Evolutionary conservation across 306 rosid genomes (phyloP).

Genomic region (Cajanus cajan): DNA sequence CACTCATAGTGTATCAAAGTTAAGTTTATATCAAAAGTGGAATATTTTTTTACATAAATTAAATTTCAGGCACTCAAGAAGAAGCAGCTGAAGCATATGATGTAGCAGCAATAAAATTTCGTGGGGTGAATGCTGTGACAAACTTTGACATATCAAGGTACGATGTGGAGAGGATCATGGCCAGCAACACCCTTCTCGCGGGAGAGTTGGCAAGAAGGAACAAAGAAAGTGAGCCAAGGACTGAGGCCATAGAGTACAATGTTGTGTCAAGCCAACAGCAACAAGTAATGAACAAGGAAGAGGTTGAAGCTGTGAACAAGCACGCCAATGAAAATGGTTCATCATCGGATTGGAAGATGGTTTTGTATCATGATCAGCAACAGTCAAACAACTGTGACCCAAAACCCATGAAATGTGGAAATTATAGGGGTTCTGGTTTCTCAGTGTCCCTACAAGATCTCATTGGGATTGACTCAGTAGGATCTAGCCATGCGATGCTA

Average conservation of each 20-base stretch:
- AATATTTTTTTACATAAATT: background rate
- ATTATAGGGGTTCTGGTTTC: slow-evolving; percentile 34
- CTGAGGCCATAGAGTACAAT: slow-evolving; percentile 37
- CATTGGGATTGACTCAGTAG: slow-evolving; percentile 57
- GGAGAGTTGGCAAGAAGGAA: slow-evolving; percentile 68
- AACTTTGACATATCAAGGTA: slow-evolving; percentile 78
- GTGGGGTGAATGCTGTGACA: slow-evolving; percentile 80
- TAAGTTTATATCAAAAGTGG: background rate
- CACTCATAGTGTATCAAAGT: background rate
- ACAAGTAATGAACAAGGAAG: slow-evolving; percentile 28
- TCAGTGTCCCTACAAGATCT: slow-evolving; percentile 64
- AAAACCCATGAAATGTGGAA: slow-evolving; percentile 35
- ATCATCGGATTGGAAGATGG: slow-evolving; percentile 51
- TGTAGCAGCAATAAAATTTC: slow-evolving; percentile 86
- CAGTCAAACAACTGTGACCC: slow-evolving; percentile 38
- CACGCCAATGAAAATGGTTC: slow-evolving; percentile 27
- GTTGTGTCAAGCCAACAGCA: slow-evolving; percentile 17
- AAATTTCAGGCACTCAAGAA: slow-evolving; percentile 80
- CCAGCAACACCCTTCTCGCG: slow-evolving; percentile 66
- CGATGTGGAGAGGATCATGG: slow-evolving; percentile 82
- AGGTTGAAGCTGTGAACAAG: slow-evolving; percentile 9
- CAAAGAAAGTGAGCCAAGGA: slow-evolving; percentile 40
- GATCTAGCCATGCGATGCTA: slow-evolving; percentile 37
- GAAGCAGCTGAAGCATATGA: slow-evolving; percentile 99
- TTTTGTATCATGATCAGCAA: slow-evolving; percentile 43